Evolutionary conservation across 2,329 filamentous ascomycete genomes (phyloP).

Genomic region (Escovopsis sp.): DNA sequence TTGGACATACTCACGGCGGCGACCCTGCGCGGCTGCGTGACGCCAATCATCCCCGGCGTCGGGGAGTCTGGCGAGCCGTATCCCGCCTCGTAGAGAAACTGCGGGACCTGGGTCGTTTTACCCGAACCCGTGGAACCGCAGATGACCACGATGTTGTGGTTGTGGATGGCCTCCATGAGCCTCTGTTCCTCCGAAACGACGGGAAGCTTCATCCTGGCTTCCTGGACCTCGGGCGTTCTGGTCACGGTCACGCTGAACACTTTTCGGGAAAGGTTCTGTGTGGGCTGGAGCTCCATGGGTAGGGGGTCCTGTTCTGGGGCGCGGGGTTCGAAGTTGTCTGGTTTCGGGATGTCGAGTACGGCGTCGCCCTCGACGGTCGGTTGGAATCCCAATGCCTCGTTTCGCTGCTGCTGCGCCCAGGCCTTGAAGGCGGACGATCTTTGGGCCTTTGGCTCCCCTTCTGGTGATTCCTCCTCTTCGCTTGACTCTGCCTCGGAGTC

Average conservation of each 20-base stretch:
- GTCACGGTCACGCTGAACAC: slow-evolving; percentile 61
- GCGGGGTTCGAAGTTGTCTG: slow-evolving; percentile 50
- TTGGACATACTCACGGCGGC: slow-evolving; percentile 95
- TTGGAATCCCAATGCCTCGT: slow-evolving; percentile 60
- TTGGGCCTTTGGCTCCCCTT: slow-evolving; percentile 15
- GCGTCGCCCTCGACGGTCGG: slow-evolving; percentile 29
- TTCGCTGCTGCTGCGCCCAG: slow-evolving; percentile 80
- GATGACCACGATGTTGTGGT: slow-evolving; percentile 76
- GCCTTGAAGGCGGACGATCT: slow-evolving; percentile 66
- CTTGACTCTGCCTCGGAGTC: slow-evolving; percentile 20
- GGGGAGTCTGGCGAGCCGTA: slow-evolving; percentile 67
- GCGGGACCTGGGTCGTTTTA: slow-evolving; percentile 94
- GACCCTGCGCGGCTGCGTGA: slow-evolving; percentile 89
- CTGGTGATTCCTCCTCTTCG: slow-evolving; percentile 17
- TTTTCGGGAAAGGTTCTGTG: slow-evolving; percentile 48
- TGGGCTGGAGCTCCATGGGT: slow-evolving; percentile 49
- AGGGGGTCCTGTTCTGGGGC: slow-evolving; percentile 56
- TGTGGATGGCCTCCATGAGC: slow-evolving; percentile 95
- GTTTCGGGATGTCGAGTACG: slow-evolving; percentile 37
- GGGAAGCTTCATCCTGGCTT: slow-evolving; percentile 63
- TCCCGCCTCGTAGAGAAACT: slow-evolving; percentile 89
- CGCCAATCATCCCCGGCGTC: slow-evolving; percentile 81
- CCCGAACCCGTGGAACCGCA: slow-evolving; percentile 93
- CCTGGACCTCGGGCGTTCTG: slow-evolving; percentile 60
- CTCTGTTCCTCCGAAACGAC: slow-evolving; percentile 92